Base-by-base conservation (phyloP, 371 early-diverging fungal genomes). In the Actinomortierella wolfii region DNA sequence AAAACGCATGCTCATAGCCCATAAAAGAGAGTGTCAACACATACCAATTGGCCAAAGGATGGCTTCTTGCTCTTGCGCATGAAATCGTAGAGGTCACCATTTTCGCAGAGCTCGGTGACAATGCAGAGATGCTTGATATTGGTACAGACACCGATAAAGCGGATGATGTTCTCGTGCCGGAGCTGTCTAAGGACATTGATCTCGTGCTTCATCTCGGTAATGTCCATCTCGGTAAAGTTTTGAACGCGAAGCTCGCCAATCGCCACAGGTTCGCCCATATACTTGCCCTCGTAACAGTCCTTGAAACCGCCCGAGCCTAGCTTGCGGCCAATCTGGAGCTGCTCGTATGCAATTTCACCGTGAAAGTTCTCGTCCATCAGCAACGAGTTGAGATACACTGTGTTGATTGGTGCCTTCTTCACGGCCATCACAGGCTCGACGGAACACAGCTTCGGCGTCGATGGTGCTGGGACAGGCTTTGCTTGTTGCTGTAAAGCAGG, bases 301-400 rank as follows among this genome's bases (percentile, higher is more conserved):
- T 92, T 92, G 78, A 89, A 92, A 8, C 90, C 92, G 44, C 92
- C 92, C n/a, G 89, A 83, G 4, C 90, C 90, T 17, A 92, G 71
- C 61, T 89, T 89, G 39, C 77, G 74, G 7, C 89, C 88, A 25
- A 89, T 51, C 13, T 64, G 68, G 7, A 92, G 59, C 44, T 83
- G 77, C 24, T 84, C 77, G 54, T 82, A 89, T 0, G 83, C 77
- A 59, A 91, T 91, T 64, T 86, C 86, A 20, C 86, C 81, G 4
- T 66, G 61, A 34, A 70, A 63, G 21, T 61, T 41, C 34, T 51
- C 69, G 56, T 79, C 82, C 17, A 78, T 41, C 55, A 87, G 78
- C n/a, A 86, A 57, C 29, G 83, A 81, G 41, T 80, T 80, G 49
- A 85, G 79, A 45, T 81, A 79, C 18, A 78, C 69, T 0, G 91